phyloP scores from a whole-genome alignment of 116 monocot genomes.

The Dioscorea cayenensis region DNA sequence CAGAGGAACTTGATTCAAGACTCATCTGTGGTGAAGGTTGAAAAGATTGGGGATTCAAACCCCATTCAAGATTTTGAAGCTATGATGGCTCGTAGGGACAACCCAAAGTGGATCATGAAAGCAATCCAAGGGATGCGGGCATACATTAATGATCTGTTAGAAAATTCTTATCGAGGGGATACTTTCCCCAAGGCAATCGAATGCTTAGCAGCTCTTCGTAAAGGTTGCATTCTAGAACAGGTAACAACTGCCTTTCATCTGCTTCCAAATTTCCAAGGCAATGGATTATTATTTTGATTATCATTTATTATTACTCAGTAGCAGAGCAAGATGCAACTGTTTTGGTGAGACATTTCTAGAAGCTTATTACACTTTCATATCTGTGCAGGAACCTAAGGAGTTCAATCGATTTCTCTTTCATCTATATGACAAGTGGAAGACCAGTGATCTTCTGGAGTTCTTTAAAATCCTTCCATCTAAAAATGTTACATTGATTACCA shows the following conservation, averaged over 20 bases:
- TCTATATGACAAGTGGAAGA: constrained; percentile 49
- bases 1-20: constrained; percentile 13
- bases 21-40: constrained; percentile 21
- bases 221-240: constrained; percentile 83
- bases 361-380: constrained; percentile 2
- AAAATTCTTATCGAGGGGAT: constrained; percentile 62
- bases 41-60: constrained; percentile 56
- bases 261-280: background rate
- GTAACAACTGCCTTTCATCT: constrained; percentile 24
- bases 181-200: constrained; percentile 55
- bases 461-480: constrained; percentile 51
- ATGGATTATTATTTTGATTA: background rate
- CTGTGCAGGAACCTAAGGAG: constrained; percentile 60
- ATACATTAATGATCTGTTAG: constrained; percentile 57
- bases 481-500: constrained; percentile 62
- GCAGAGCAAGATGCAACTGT: too few relatives aligned
- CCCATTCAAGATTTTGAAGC: constrained; percentile 81
- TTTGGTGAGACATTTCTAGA: too few relatives aligned
- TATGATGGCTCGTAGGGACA: constrained; percentile 74
- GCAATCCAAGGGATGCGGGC: constrained; percentile 72
- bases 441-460: constrained; percentile 49
- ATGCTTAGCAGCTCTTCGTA: constrained; percentile 70
- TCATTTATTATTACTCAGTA: too few relatives aligned
- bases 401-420: constrained; percentile 56
- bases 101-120: constrained; percentile 58